Base-by-base conservation (phyloP, 2,329 filamentous ascomycete species). In the Xylariaceae sp. region DNA sequence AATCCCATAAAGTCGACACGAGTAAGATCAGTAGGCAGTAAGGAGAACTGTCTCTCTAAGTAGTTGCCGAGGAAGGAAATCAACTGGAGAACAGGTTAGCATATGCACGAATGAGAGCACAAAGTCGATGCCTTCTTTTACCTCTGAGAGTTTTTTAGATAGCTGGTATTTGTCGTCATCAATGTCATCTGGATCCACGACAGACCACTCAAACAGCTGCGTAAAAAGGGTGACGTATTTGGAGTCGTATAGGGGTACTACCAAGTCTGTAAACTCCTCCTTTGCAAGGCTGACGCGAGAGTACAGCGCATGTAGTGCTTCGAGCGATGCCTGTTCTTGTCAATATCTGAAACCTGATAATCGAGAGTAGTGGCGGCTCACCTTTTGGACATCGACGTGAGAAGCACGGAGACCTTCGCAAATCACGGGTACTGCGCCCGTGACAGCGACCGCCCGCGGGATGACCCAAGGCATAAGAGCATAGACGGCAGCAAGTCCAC, bases 131-230 rank as follows among this genome's bases (percentile, higher is more conserved):
- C 17, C 10, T 35, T 35, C 22, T 12, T 69, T 54, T 75, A 90
- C 87, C 79, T 98, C 93, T 1, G 91, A 90, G 37, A 97, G 80
- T 67, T 95, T 96, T 71, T 97, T 97, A 33, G 88, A 83, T 55
- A 96, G 82, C 44, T 88, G 82, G 64, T 98, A 97, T 63, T 90
- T 94, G 60, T 90, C 85, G 59, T 95, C 89, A 55, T 96, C 88
- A 47, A 95, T 82, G 56, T 95, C 85, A 48, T 88, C 80, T 3
- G 88, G 79, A 53, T 90, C 85, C 35, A 92, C 83, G 10, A 82
- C 68, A 4, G 88, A 88, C 86, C 88, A 93, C 50, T 85, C 80
- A 58, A 88, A 90, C 11, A 95, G 75, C 48, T 83, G 79, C 50
- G 78, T 80, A 55, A 91, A 80, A 6, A 94, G 75, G 29, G 77